phyloP scores from a whole-genome alignment of 2,329 filamentous ascomycete genomes.

The Fusarium sp. region DNA sequence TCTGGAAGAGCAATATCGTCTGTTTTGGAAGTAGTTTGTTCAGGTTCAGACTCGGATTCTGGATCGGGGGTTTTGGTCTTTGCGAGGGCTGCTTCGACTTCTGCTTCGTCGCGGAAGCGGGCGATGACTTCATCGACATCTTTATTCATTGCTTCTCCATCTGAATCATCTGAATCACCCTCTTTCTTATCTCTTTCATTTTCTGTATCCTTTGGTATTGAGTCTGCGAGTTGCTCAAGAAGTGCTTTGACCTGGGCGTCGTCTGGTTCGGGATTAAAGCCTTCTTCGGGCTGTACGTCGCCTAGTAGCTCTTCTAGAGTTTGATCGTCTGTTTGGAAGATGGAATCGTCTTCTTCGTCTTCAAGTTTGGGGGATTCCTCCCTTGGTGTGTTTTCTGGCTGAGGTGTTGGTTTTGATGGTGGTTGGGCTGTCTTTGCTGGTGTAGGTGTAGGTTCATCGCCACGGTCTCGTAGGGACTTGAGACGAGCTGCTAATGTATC shows the following conservation, averaged over 20 bases:
- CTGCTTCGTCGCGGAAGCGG: conserved; percentile 57
- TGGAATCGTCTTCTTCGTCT: conserved; percentile 50
- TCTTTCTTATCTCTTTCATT: not conserved
- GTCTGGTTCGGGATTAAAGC: conserved; percentile 33
- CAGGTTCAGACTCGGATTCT: conserved; percentile 11
- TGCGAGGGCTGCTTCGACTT: conserved; percentile 44
- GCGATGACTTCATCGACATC: conserved; percentile 58
- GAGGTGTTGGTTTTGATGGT: not conserved
- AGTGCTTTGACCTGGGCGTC: conserved; percentile 49
- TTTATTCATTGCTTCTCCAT: conserved; percentile 59
- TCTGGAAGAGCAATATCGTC: conserved; percentile 54
- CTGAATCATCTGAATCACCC: conserved; percentile 54
- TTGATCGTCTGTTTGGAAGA: conserved; percentile 60
- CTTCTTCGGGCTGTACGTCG: conserved; percentile 51
- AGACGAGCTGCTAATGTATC: conserved; percentile 63
- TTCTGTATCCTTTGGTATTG: conserved; percentile 44
- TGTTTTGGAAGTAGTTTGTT: conserved; percentile 3
- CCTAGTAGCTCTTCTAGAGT: conserved; percentile 62
- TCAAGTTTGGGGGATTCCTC: conserved; percentile 14
- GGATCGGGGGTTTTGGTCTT: conserved; percentile 17
- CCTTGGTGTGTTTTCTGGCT: not conserved
- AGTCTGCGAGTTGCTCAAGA: conserved; percentile 49
- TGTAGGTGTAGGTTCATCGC: conserved; percentile 43
- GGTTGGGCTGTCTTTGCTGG: conserved; percentile 11
- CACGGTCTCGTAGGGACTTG: conserved; percentile 58